phyloP scores from a whole-genome alignment of 2,329 filamentous ascomycete genomes.

The Diaporthe eres region DNA sequence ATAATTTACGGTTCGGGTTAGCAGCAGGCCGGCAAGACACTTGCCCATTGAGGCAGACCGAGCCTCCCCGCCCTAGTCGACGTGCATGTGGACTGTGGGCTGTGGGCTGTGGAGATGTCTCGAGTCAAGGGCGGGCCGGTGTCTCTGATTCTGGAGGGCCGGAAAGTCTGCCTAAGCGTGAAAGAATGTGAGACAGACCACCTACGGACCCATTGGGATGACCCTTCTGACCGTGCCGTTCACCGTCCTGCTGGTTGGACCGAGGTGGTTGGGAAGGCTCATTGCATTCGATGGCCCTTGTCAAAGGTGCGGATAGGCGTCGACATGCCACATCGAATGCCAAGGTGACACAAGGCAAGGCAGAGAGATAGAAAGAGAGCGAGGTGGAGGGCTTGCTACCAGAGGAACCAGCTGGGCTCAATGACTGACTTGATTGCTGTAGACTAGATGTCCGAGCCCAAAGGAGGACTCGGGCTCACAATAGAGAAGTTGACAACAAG shows the following conservation, averaged over 20 bases:
- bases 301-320: background rate
- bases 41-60: constrained; percentile 36
- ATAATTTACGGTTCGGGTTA: constrained; percentile 12
- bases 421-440: background rate
- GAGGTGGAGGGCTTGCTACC: background rate
- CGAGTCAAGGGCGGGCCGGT: constrained; percentile 33
- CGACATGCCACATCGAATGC: background rate
- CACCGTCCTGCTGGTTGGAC: background rate
- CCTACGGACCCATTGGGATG: constrained; percentile 20
- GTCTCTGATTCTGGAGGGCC: constrained; percentile 35
- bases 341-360: background rate
- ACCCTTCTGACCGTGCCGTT: constrained; percentile 7
- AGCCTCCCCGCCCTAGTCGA: constrained; percentile 25
- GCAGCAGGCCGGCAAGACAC: constrained; percentile 20
- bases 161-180: constrained; percentile 23
- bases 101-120: constrained; percentile 36
- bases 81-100: constrained; percentile 29
- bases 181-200: background rate
- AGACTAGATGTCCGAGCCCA: background rate
- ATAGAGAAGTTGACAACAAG: background rate
- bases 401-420: background rate
- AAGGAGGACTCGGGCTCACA: background rate
- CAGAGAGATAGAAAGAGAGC: background rate
- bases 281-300: background rate
- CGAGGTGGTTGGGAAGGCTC: background rate